These are phyloP conservation scores for Albophoma yamanashiensis DNA, from an alignment of 2,329 filamentous ascomycete species.

Conservation along the genomic window DNA sequence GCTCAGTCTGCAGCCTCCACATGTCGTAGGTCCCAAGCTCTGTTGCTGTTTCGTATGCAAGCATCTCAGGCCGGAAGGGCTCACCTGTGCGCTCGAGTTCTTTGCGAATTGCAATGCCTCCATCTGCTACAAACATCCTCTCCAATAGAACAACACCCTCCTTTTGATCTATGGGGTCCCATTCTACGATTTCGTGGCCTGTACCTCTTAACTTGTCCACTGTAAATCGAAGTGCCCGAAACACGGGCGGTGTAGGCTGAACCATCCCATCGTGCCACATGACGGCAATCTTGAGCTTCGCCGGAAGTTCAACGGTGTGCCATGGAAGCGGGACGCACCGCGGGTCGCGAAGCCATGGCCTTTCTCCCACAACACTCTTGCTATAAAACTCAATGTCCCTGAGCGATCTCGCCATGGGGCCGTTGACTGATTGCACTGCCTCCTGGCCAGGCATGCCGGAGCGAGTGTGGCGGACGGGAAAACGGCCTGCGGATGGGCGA, in stretches of 20 bases:
- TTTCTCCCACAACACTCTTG: slow-evolving; percentile 34
- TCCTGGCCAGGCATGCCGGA: slow-evolving; percentile 56
- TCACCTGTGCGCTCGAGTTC: slow-evolving; percentile 31
- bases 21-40: slow-evolving; percentile 32
- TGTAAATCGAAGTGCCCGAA: slow-evolving; percentile 39
- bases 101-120: slow-evolving; percentile 26
- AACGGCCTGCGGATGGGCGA: slow-evolving; percentile 46
- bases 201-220: slow-evolving; percentile 30
- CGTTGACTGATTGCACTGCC: slow-evolving; percentile 52
- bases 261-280: slow-evolving; percentile 57
- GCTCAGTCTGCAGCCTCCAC: slow-evolving; percentile 36
- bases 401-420: slow-evolving; percentile 47
- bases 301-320: slow-evolving; percentile 23
- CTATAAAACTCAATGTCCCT: slow-evolving; percentile 45
- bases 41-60: slow-evolving; percentile 16
- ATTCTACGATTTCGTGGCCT: slow-evolving; percentile 42
- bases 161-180: slow-evolving; percentile 31
- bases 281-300: slow-evolving; percentile 44
- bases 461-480: slow-evolving; percentile 40
- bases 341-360: slow-evolving; percentile 48
- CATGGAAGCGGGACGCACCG: slow-evolving; percentile 50
- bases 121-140: slow-evolving; percentile 39
- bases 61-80: slow-evolving; percentile 28
- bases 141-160: slow-evolving; percentile 25
- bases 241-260: slow-evolving; percentile 53